Base-by-base conservation (phyloP, 805 yeast genomes). In the Cyberlindnera bimundalis region DNA sequence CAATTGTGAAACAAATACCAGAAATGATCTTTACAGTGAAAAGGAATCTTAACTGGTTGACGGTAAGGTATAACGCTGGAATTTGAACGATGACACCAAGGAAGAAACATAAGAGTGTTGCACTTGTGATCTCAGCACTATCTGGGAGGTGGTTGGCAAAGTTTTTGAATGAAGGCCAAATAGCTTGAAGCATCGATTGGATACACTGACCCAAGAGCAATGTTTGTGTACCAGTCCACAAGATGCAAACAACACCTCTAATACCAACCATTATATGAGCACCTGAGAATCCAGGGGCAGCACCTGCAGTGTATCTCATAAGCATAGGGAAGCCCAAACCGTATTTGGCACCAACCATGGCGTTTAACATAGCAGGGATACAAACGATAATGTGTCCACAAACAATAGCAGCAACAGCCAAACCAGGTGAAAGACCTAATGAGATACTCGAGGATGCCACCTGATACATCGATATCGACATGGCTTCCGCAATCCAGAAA, bases 401-500 rank as follows among this genome's bases (percentile, higher is more conserved):
- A 12, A 57, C 41, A 16, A 56, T 43, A 27, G 58, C 58, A 13
- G 48, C 35, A 8, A 57, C 46, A 3, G 64, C 63, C 1, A 51
- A 39, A 20, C 88, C 84, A 81, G 89, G 83, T 12, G 52, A 46
- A 64, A 84, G 64, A 13, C 87, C 86, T 10, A 76, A 77, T 17
- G 65, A 60, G 35, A 79, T 78, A 40, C 87, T 84, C 0, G 87
- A 77, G 5, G 87, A 77, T 5, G 89, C 89, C 47, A 84, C 83
- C 64, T 80, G 84, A 81, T 86, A 83, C 34, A 90, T 83, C 57
- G 81, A 82, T 54, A 84, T 75, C 56, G 83, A 82, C 68, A 84
- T 79, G 5, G 89, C 78, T 54, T 84, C 93, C 0, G 90, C 84
- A 33, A 84, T 66, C 93, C 93, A 84, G 58, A 81, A 52, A 8